phyloP scores from a whole-genome alignment of 2,329 filamentous ascomycete species.

The Fusarium falciforme region DNA sequence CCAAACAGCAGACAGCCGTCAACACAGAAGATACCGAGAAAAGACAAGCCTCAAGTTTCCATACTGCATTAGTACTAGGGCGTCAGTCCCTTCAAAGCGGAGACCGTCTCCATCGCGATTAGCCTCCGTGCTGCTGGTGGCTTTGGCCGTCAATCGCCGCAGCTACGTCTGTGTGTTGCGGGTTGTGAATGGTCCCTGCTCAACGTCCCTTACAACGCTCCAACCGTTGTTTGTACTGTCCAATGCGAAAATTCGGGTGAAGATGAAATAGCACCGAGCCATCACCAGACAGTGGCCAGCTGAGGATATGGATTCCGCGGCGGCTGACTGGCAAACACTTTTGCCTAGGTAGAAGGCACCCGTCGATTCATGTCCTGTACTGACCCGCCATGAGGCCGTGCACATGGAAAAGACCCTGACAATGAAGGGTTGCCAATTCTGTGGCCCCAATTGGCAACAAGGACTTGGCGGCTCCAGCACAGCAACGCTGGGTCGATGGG shows the following conservation, averaged over 20 bases:
- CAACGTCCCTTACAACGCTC: constrained; percentile 12
- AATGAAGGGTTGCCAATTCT: constrained; percentile 28
- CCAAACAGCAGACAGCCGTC: neutral
- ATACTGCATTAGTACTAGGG: constrained; percentile 32
- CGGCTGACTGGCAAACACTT: neutral
- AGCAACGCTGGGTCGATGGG: constrained; percentile 18
- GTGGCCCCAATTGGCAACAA: constrained; percentile 18
- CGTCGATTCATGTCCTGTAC: neutral
- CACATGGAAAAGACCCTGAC: constrained; percentile 11
- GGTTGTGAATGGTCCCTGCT: constrained; percentile 23
- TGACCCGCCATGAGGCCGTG: neutral
- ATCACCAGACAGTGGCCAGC: neutral
- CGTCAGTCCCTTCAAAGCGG: constrained; percentile 1
- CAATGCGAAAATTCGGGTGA: neutral
- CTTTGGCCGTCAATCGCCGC: constrained; percentile 26
- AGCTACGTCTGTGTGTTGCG: constrained; percentile 8
- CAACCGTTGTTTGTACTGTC: constrained; percentile 7
- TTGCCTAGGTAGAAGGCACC: neutral
- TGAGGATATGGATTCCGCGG: neutral
- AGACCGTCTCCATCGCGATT: constrained; percentile 28
- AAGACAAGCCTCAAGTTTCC: constrained; percentile 14
- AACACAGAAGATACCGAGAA: constrained; percentile 23
- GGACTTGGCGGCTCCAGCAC: constrained; percentile 22
- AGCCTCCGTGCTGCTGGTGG: constrained; percentile 27
- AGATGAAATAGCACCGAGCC: neutral